phyloP scores from a whole-genome alignment of 2,329 filamentous ascomycete species.

The Alternaria sp. region DNA sequence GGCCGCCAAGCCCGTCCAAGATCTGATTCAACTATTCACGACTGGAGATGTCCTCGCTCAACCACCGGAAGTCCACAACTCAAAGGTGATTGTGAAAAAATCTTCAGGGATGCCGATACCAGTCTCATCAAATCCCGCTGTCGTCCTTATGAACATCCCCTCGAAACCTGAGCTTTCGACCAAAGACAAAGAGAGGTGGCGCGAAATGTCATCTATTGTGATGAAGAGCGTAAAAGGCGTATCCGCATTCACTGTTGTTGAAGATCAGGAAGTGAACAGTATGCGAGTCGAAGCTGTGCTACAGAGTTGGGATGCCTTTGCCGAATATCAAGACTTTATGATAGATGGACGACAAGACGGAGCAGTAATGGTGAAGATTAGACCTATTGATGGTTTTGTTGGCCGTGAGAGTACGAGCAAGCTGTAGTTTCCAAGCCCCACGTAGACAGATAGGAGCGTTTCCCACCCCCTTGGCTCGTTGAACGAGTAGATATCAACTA shows the following conservation, averaged over 20 bases:
- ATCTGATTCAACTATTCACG: constrained; percentile 32
- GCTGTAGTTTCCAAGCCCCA: constrained; percentile 5
- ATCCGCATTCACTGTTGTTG: constrained; percentile 11
- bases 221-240: constrained; percentile 15
- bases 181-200: constrained; percentile 16
- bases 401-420: constrained; percentile 21
- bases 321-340: constrained; percentile 21
- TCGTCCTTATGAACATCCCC: constrained; percentile 26
- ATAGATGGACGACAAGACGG: constrained; percentile 7
- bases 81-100: constrained; percentile 14
- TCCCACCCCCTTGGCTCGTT: neutral
- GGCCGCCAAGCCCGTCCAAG: constrained; percentile 30
- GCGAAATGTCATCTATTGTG: constrained; percentile 10
- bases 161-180: constrained; percentile 15
- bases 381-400: constrained; percentile 28
- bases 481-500: neutral
- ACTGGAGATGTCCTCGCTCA: constrained; percentile 28
- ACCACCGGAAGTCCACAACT: constrained; percentile 32
- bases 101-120: neutral
- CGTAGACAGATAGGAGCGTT: no score
- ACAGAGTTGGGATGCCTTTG: constrained; percentile 10
- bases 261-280: constrained; percentile 21
- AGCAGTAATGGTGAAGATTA: constrained; percentile 22
- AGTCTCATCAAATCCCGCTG: constrained; percentile 17
- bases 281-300: constrained; percentile 21